Evolutionary conservation across 140 eudicot genomes (phyloP), one percentile per base, ranked within the genome.

Genomic region (Ambrosia hybrid): DNA sequence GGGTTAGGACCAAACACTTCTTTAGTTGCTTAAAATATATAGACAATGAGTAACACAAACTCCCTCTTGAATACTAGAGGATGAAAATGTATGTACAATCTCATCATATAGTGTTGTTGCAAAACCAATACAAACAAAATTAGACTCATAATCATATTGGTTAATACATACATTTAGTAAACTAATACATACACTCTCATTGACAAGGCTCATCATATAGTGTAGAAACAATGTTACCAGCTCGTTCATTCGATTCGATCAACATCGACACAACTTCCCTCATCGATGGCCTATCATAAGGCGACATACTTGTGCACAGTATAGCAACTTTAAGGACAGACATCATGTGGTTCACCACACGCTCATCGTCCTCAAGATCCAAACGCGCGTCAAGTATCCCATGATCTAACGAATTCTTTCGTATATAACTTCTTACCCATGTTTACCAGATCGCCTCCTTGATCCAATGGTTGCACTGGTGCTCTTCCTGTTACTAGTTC

Each of bases 391-490:
- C 91, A 37, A 86, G 88, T 26, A 86, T 80, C 72, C 79, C 91
- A 7, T 82, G 78, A 51, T 83, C 41, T 30, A 86, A 60, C 6
- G 86, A 83, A 69, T 86, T 56, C 10, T 72, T 68, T 21, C 88
- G 84, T 52, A 83, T 74, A 26, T 80, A 83, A 75, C 78, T 80
- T 64, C 82, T 82, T 15, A 75, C 91, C 86, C 86, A 83, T 6
- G 84, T 83, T 83, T 33, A 86, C 91, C 3, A 86, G 86, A 83
- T 86, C 91, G 3, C 91, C 88, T 51, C 91, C 91, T 56, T 74
- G 88, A 60, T 86, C 91, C 51, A 86, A 14, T 4, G 91, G 91
- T 56, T 86, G 91, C 65, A 86, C 91, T 0, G 91, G 88, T 14
- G 79, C 76, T 66, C 75, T 80, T 75, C 91, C 91, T 3, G 91